Evolutionary conservation across 2,329 filamentous ascomycete species (phyloP), one percentile per base, ranked within the genome.

Genomic region (Diplodia scrobiculata): DNA sequence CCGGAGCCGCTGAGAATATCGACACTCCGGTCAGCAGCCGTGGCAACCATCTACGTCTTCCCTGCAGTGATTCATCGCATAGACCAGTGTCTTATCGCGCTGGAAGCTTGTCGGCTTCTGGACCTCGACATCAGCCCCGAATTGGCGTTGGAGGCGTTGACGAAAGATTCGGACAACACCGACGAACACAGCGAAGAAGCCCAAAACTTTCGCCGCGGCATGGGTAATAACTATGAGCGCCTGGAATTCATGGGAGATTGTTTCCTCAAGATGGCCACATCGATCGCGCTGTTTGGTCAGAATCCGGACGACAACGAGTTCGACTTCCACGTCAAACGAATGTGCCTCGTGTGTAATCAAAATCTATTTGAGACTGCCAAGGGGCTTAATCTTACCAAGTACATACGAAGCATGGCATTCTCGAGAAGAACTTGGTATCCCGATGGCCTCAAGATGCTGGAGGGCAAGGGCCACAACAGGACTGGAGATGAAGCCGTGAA

Each of bases 221-320:
- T 97, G 92, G 92, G 92, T 1, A 89, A 89, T 47, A 98, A 98
- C 71, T 99, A 99, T 72, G 95, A 99, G 76, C 86, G 95, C 13
- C 83, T 98, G 0, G 95, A 99, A 73, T 96, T 97, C 67, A 83
- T 98, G 1, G 95, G 95, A 0, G 95, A 99, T 75, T 91, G 89
- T 38, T 97, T 97, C 72, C 83, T 99, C 67, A 99, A 99, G 78
- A 94, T 97, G 88, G 91, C 91, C 11, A 97, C 94, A 0, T 94
- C 93, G 0, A 92, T 99, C 63, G 88, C 92, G 0, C 82, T 96
- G 0, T 98, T 90, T 74, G 89, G 89, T 0, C 84, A 87, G 32
- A 87, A 90, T 21, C 91, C 92, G 0, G 85, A 90, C 55, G 87
- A 90, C 68, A 87, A 92, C 69, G 95, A 99, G 73, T 96, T 89